These are phyloP conservation scores for Thermothielavioides terrestris DNA, from an alignment of 495 filamentous ascomycete species.

Conservation along the genomic window DNA sequence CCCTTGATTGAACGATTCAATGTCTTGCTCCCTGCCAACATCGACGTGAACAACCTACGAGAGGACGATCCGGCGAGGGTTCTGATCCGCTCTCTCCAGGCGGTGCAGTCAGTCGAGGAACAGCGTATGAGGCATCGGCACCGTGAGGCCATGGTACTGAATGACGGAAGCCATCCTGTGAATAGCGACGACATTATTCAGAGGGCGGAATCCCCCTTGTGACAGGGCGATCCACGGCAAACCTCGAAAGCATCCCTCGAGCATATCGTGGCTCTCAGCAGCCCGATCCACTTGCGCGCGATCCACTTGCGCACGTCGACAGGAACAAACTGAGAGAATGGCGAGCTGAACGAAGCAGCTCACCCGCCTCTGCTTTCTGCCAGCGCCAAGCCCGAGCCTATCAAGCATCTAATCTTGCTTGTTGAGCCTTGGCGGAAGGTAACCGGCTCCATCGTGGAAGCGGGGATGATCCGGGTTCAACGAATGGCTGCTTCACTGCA, in stretches of 20 bases:
- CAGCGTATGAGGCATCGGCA: conserved; percentile 45
- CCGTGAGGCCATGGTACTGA: conserved; percentile 57
- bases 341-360: too few species aligned
- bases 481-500: neutral
- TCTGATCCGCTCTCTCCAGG: conserved; percentile 33
- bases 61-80: conserved; percentile 20
- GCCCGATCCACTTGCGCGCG: neutral
- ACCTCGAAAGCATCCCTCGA: neutral
- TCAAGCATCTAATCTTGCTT: too few species aligned
- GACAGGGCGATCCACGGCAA: neutral
- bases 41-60: conserved; percentile 26
- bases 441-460: neutral
- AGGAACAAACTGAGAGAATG: too few species aligned
- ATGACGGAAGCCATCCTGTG: conserved; percentile 50
- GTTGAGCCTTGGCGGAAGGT: too few species aligned
- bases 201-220: conserved; percentile 22
- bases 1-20: conserved; percentile 18
- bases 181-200: conserved; percentile 51
- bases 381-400: too few species aligned
- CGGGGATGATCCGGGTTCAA: neutral
- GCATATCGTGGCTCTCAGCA: neutral
- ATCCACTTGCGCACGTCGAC: too few species aligned
- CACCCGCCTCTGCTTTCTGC: too few species aligned
- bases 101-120: conserved; percentile 38
- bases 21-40: conserved; percentile 26